A percentile compares a stretch with the other conserved stretches of the same genome.
Evolutionary conservation across 2,329 filamentous ascomycete genomes (phyloP).

Genomic region (Simplicillium aogashimaense): DNA sequence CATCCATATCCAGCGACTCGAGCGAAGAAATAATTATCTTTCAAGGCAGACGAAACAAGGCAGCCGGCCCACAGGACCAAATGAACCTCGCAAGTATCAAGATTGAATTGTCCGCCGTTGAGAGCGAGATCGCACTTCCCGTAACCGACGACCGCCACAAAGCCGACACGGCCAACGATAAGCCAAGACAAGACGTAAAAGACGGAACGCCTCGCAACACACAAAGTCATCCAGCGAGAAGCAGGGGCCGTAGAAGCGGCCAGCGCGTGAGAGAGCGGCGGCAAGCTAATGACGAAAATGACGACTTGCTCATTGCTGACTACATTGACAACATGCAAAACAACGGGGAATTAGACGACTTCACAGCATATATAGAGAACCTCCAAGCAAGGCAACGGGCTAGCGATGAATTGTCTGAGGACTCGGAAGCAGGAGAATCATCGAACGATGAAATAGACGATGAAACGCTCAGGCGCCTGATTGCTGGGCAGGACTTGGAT

Average conservation of each 20-base stretch:
- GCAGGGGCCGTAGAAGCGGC: slow-evolving; percentile 2
- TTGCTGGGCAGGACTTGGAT: slow-evolving; percentile 11
- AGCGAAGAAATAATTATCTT: slow-evolving; percentile 64
- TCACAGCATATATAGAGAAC: slow-evolving; percentile 45
- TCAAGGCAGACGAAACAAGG: slow-evolving; percentile 28
- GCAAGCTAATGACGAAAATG: slow-evolving; percentile 20
- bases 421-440: no score
- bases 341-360: slow-evolving; percentile 45
- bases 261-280: slow-evolving; percentile 7
- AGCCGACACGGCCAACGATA: no score
- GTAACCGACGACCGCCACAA: no score
- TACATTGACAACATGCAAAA: slow-evolving; percentile 59
- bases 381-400: slow-evolving; percentile 25
- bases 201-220: no score
- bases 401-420: slow-evolving; percentile 4
- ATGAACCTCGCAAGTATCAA: slow-evolving; percentile 18
- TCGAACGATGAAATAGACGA: slow-evolving; percentile 15
- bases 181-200: no score
- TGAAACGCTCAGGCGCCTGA: slow-evolving; percentile 14
- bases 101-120: slow-evolving; percentile 20
- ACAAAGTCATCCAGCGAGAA: no score
- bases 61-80: neutral
- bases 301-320: slow-evolving; percentile 53
- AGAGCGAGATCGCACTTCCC: slow-evolving; percentile 6
- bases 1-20: slow-evolving; percentile 35